Evolutionary conservation across 2,329 filamentous ascomycete genomes (phyloP).

Genomic region (Dactylonectria estremocensis): DNA sequence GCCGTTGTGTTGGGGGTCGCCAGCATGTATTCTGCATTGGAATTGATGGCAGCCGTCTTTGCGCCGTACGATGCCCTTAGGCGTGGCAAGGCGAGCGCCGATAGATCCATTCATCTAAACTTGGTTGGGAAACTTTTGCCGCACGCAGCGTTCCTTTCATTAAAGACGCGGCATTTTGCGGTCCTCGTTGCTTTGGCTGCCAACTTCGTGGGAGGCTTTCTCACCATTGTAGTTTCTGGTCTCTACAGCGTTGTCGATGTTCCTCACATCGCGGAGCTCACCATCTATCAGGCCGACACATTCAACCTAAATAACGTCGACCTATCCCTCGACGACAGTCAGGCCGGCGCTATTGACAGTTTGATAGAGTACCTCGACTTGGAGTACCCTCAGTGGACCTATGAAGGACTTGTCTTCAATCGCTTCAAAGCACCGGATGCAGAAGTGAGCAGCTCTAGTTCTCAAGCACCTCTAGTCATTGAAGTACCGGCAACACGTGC

Average conservation of each 20-base stretch:
- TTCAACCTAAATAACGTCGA: constrained; percentile 45
- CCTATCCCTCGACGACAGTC: constrained; percentile 41
- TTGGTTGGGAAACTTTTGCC: constrained; percentile 43
- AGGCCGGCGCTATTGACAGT: constrained; percentile 45
- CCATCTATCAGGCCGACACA: constrained; percentile 46
- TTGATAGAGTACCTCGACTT: constrained; percentile 48
- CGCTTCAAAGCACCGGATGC: constrained; percentile 30
- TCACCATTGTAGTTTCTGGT: constrained; percentile 43
- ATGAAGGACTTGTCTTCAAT: constrained; percentile 49
- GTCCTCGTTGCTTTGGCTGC: constrained; percentile 42
- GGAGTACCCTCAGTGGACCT: constrained; percentile 52
- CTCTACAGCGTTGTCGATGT: constrained; percentile 49
- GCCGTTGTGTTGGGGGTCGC: constrained; percentile 36
- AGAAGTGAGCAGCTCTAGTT: constrained; percentile 20
- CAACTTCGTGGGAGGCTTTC: constrained; percentile 40
- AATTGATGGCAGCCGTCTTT: constrained; percentile 42
- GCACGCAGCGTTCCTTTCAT: constrained; percentile 36
- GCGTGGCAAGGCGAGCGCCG: constrained; percentile 36
- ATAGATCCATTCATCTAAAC: constrained; percentile 38
- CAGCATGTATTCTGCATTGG: constrained; percentile 43
- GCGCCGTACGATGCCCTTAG: constrained; percentile 42
- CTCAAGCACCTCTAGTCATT: constrained; percentile 30
- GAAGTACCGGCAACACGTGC: constrained; percentile 39
- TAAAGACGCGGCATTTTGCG: constrained; percentile 42
- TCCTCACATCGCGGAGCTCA: constrained; percentile 38